Base-by-base conservation (phyloP, 768 basidiomycete species). In the Podaxis rugospora region DNA sequence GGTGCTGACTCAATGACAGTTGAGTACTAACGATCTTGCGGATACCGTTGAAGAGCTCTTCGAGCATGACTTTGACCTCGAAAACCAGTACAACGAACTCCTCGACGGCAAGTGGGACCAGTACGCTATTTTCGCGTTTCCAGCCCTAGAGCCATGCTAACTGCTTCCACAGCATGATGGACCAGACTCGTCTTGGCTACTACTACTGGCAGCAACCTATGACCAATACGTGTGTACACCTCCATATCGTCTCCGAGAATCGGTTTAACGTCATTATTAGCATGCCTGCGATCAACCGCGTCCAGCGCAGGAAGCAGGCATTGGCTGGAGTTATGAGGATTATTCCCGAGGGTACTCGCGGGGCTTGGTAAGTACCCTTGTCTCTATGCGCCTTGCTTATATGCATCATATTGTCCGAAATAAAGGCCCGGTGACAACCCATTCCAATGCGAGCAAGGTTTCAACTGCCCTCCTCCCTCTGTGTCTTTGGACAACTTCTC, bases 131-230 rank as follows among this genome's bases (percentile, higher is more conserved):
- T 10, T 14, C 16, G 3, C 18, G 16, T 44, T 36, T 37, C n/a
- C 21, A 53, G n/a, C 42, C 9, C 6, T 23, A 58, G 25, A 55
- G 49, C 54, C 36, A 65, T 7, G 14, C 21, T 36, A 18, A 36
- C 27, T n/a, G 13, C 2, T 35, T 21, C 23, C 7, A 4, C 47
- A 81, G 80, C 67, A 88, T 89, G 81, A 87, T 90, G 83, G 84
- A 86, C 66, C 87, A 88, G 67, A 86, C 86, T n/a, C 86, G 78
- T 70, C 67, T 85, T 60, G 81, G 81, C 57, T 88, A 86, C 62
- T 83, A 78, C 63, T 88, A 89, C 70, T 88, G 87, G 84, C 88
- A 90, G 63, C 86, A 87, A 66, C 86, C 87, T 3, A 84, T 84
- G 81, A 76, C 79, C 13, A 83, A 89, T 69, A 80, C 81, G 80